phyloP scores from a whole-genome alignment of 306 rosid species.

The Medicago arabica region DNA sequence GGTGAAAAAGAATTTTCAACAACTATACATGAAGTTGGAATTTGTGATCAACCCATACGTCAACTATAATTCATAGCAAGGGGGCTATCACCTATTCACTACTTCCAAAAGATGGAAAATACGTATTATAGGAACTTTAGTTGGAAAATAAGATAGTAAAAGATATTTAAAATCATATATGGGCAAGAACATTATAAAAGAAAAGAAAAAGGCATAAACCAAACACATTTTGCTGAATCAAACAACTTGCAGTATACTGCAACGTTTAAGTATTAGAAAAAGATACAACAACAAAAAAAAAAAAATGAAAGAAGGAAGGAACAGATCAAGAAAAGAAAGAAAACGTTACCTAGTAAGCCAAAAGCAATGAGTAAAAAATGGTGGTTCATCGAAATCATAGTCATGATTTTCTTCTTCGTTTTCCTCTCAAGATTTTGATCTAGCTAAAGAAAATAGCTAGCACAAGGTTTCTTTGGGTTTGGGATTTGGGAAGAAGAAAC shows the following conservation, averaged over 20 bases:
- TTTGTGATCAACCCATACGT: conserved; percentile 40
- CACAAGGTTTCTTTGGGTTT: conserved; percentile 19
- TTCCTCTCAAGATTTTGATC: neutral
- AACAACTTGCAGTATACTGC: too few species aligned
- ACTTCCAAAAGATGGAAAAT: neutral
- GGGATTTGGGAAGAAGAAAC: conserved; percentile 30
- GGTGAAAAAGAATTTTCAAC: neutral
- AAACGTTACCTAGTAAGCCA: conserved; percentile 75
- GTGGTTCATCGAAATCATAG: conserved; percentile 22
- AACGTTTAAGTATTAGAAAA: neutral
- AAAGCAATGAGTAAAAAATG: conserved; percentile 53
- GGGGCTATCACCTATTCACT: conserved; percentile 11
- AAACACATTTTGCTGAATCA: too few species aligned
- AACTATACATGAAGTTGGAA: neutral
- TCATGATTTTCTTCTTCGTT: conserved; percentile 39
- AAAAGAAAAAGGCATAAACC: too few species aligned
- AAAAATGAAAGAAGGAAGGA: neutral
- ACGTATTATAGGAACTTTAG: too few species aligned
- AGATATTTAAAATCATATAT: too few species aligned
- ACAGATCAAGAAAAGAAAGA: neutral
- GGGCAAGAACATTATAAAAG: too few species aligned
- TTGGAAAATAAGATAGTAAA: too few species aligned
- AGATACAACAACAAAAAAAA: conserved; percentile 3
- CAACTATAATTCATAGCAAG: conserved; percentile 16
- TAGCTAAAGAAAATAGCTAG: conserved; percentile 1